These are phyloP conservation scores for Phaeoacremonium minimum DNA, from an alignment of 2,329 filamentous ascomycete genomes.

Conservation along the genomic window DNA sequence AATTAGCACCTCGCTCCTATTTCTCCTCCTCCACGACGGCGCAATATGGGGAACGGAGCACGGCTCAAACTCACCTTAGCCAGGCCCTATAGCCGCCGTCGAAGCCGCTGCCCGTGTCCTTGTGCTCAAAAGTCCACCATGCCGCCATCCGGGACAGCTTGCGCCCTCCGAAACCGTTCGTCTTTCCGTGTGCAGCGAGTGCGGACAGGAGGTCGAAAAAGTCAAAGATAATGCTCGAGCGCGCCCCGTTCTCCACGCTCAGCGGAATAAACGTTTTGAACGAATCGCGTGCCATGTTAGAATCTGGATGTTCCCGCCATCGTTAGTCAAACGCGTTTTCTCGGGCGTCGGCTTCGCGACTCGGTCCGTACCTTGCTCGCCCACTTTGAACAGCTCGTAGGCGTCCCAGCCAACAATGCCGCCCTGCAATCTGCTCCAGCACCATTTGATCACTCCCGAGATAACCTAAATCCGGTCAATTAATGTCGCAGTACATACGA, in stretches of 20 bases:
- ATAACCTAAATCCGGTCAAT: slow-evolving; percentile 82
- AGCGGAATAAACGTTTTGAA: slow-evolving; percentile 96
- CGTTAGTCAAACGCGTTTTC: background rate
- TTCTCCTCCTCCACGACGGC: no score
- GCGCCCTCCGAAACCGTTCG: slow-evolving; percentile 85
- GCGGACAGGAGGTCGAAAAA: slow-evolving; percentile 93
- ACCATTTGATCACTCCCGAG: slow-evolving; percentile 95
- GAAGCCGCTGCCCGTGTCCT: slow-evolving; percentile 83
- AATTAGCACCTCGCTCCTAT: no score
- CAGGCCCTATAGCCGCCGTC: slow-evolving; percentile 91
- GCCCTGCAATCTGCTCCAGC: slow-evolving; percentile 87
- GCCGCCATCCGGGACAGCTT: slow-evolving; percentile 93
- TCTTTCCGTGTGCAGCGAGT: slow-evolving; percentile 88
- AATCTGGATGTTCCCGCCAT: slow-evolving; percentile 54
- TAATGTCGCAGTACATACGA: no score
- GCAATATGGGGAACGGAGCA: no score
- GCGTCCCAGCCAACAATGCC: slow-evolving; percentile 96
- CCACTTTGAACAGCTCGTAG: slow-evolving; percentile 92
- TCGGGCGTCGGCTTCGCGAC: slow-evolving; percentile 3
- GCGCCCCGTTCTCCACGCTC: slow-evolving; percentile 81
- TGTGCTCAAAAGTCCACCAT: slow-evolving; percentile 98
- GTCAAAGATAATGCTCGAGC: slow-evolving; percentile 86
- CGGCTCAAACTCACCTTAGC: slow-evolving; percentile 59
- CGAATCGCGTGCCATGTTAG: slow-evolving; percentile 83
- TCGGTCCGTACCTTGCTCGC: slow-evolving; percentile 72